Conservation (phyloP, 176 grass and related monocot genomes). For the Oryza officinalis region DNA sequence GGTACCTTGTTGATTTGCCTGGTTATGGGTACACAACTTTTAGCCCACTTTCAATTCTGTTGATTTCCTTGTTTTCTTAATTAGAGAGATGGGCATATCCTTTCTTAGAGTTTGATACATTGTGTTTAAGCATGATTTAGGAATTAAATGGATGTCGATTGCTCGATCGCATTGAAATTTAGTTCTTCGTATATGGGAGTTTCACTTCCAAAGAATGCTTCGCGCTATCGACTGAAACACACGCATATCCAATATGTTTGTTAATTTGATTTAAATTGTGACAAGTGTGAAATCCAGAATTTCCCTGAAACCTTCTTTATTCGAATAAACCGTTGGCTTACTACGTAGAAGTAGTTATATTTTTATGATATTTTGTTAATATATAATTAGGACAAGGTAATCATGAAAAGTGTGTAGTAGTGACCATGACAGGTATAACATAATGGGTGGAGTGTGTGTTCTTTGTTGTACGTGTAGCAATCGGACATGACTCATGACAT, state of each 20-base stretch:
- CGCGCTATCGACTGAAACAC: not conserved
- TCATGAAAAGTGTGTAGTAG: too few relatives aligned
- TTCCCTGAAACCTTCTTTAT: not conserved
- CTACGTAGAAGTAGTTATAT: not conserved
- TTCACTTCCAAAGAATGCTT: constrained; percentile 9
- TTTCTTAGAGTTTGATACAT: not conserved
- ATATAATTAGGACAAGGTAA: too few relatives aligned
- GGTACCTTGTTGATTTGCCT: constrained; percentile 98
- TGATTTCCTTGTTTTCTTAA: not conserved
- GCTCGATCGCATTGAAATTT: not conserved
- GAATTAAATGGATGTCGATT: not conserved
- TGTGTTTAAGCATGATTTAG: constrained; percentile 11
- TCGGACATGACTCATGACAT: not conserved
- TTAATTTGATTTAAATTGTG: constrained; percentile 1
- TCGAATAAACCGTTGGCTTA: not conserved
- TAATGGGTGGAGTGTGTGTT: not conserved
- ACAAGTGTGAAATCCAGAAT: constrained; percentile 7
- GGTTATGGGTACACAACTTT: constrained; percentile 80
- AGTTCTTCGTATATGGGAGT: constrained; percentile 22
- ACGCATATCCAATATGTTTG: not conserved
- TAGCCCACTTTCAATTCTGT: constrained; percentile 16
- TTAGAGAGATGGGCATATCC: not conserved
- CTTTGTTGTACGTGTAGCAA: not conserved
- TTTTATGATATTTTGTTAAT: not conserved
- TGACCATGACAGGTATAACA: not conserved